Evolutionary conservation across 768 basidiomycete species (phyloP).

Genomic region (Mycena rebaudengoi): DNA sequence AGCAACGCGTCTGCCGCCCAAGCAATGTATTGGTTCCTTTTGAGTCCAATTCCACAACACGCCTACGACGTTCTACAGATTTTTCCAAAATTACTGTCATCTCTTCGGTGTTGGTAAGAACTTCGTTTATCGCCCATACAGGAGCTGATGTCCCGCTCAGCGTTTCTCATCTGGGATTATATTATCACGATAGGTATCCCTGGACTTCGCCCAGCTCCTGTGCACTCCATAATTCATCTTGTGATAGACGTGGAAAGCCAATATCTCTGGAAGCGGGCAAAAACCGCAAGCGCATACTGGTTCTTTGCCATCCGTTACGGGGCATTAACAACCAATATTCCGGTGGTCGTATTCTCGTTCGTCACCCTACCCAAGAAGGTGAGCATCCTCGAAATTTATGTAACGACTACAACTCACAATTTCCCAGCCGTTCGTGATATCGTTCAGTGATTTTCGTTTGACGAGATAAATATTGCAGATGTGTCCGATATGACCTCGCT

Average conservation of each 20-base stretch:
- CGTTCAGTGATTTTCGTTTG: no score
- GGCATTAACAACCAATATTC: slow-evolving; percentile 27
- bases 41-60: neutral
- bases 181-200: neutral
- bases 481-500: slow-evolving; percentile 29
- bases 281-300: slow-evolving; percentile 27
- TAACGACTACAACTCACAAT: neutral
- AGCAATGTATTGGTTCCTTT: neutral
- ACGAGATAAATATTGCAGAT: slow-evolving; percentile 25
- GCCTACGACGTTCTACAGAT: neutral
- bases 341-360: slow-evolving; percentile 16
- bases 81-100: slow-evolving; percentile 14
- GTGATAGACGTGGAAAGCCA: neutral
- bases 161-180: slow-evolving; percentile 11
- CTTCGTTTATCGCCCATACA: neutral
- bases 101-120: neutral
- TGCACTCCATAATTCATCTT: neutral
- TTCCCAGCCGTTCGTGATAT: neutral
- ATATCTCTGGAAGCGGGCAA: slow-evolving; percentile 39
- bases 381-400: neutral
- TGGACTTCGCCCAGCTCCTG: no score
- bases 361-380: neutral
- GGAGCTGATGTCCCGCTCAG: neutral
- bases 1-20: neutral
- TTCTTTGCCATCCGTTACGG: slow-evolving; percentile 45